Percentiles rank a stretch among this genome's conserved stretches.
phyloP scores from a whole-genome alignment of 768 basidiomycete species.

The Boletus pseudo-olivaceus region DNA sequence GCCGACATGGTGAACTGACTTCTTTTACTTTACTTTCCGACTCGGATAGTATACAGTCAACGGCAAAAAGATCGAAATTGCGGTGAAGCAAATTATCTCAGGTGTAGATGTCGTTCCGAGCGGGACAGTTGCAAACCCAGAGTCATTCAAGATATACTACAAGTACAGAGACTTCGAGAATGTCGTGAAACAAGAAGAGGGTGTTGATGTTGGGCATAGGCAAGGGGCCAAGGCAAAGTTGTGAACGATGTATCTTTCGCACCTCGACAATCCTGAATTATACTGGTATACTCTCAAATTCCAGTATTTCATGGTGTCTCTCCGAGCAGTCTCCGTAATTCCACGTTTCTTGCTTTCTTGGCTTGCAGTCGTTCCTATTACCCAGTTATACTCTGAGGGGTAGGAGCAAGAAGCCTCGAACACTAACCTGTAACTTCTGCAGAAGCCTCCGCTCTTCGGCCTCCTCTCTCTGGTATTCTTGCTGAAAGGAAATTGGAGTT shows the following conservation, averaged over 20 bases:
- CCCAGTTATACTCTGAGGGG: not conserved
- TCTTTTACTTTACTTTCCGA: not conserved
- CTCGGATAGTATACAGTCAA: slow-evolving; percentile 63
- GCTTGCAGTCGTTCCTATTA: slow-evolving; percentile 4
- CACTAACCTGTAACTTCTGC: slow-evolving; percentile 9
- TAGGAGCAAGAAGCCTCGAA: not conserved
- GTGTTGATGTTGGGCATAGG: not conserved
- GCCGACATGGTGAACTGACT: not conserved
- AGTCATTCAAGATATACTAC: slow-evolving; percentile 61
- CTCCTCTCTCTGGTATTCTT: slow-evolving; percentile 9
- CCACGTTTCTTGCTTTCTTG: slow-evolving; percentile 7
- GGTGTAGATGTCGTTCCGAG: slow-evolving; percentile 61
- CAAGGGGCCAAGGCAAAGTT: slow-evolving; percentile 8
- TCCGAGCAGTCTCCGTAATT: slow-evolving; percentile 11
- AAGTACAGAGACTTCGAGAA: slow-evolving; percentile 53
- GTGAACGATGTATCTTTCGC: slow-evolving; percentile 1
- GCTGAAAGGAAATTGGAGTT: not conserved
- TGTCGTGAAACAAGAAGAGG: slow-evolving; percentile 18
- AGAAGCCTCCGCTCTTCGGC: slow-evolving; percentile 15
- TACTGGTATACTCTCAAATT: not conserved
- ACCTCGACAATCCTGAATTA: not conserved
- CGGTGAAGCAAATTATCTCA: slow-evolving; percentile 75
- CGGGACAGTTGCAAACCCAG: slow-evolving; percentile 73
- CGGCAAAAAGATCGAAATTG: slow-evolving; percentile 77
- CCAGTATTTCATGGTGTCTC: slow-evolving; percentile 1